Evolutionary conservation across 1,284 basidiomycete genomes (phyloP).

Genomic region (Trametes hirsuta): DNA sequence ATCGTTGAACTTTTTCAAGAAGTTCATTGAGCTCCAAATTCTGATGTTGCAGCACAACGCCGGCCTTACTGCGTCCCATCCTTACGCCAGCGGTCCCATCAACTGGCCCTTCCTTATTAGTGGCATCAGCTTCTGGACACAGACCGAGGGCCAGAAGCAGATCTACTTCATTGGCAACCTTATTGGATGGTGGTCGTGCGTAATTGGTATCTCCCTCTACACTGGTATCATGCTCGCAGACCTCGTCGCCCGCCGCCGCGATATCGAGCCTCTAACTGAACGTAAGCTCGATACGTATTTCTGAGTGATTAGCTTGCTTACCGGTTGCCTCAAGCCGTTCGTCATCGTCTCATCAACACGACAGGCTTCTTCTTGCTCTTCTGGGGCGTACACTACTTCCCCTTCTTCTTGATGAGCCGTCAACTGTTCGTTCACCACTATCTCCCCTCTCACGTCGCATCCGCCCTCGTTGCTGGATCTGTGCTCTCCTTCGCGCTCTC

Average conservation of each 20-base stretch:
- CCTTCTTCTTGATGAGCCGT: conserved; percentile 98
- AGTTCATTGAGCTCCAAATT: conserved; percentile 92
- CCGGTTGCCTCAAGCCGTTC: conserved; percentile 59
- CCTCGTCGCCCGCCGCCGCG: conserved; percentile 84
- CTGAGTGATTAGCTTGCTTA: conserved; percentile 8
- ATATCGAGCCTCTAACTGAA: conserved; percentile 84
- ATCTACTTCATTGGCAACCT: conserved; percentile 97
- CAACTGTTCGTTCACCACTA: conserved; percentile 99
- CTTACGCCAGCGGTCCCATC: conserved; percentile 92
- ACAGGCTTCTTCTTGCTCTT: conserved; percentile 93
- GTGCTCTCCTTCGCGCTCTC: conserved; percentile 92
- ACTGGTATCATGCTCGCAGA: conserved; percentile 91
- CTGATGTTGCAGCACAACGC: conserved; percentile 99
- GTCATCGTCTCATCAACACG: conserved; percentile 93
- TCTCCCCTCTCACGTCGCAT: conserved; percentile 92
- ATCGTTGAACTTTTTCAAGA: conserved; percentile 89
- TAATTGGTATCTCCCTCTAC: conserved; percentile 85
- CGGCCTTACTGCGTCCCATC: conserved; percentile 92
- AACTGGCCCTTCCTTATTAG: conserved; percentile 97
- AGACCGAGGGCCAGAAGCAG: conserved; percentile 83
- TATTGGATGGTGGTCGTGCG: conserved; percentile 93
- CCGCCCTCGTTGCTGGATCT: conserved; percentile 88
- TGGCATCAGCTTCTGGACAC: conserved; percentile 99
- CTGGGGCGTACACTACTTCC: conserved; percentile 96
- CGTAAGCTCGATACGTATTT: conserved; percentile 51